A percentile compares a stretch with the other conserved stretches of the same genome.
These are phyloP conservation scores for Metarhizium album DNA, from an alignment of 2,329 filamentous ascomycete genomes.

Conservation along the genomic window DNA sequence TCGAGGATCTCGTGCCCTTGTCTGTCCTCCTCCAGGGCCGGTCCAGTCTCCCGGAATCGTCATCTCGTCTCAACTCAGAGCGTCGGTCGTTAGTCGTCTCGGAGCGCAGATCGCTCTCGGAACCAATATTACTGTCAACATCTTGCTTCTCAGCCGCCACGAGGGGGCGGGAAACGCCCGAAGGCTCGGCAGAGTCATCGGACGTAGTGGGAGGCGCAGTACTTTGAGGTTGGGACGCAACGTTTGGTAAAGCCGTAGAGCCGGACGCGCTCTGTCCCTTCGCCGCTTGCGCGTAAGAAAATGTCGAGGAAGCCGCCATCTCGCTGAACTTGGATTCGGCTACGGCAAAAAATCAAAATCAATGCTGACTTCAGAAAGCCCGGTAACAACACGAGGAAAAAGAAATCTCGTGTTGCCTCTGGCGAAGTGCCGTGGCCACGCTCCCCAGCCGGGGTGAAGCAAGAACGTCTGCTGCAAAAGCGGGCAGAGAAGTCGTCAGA, in stretches of 20 bases:
- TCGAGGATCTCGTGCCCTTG: conserved; percentile 46
- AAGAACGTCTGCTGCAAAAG: conserved; percentile 1
- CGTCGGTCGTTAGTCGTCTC: conserved; percentile 22
- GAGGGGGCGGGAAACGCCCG: conserved; percentile 12
- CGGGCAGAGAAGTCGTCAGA: background rate
- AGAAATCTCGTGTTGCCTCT: conserved; percentile 6
- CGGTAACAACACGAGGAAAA: conserved; percentile 10
- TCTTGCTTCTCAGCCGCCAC: conserved; percentile 23
- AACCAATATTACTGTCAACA: conserved; percentile 22
- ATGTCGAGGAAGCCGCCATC: conserved; percentile 50
- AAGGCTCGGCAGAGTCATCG: conserved; percentile 17
- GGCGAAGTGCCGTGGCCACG: conserved; percentile 7
- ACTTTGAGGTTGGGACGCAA: conserved; percentile 15
- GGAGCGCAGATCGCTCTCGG: conserved; percentile 26
- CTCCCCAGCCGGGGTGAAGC: conserved; percentile 11
- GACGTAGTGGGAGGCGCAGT: conserved; percentile 15
- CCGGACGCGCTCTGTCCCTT: conserved; percentile 54
- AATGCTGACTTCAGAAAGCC: conserved; percentile 12
- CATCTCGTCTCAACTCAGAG: conserved; percentile 25
- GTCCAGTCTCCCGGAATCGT: conserved; percentile 28
- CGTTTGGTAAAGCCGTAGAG: conserved; percentile 17
- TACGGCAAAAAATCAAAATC: conserved; percentile 19
- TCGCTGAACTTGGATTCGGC: conserved; percentile 18
- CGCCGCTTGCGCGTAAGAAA: conserved; percentile 93
- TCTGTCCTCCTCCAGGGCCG: conserved; percentile 31